These are phyloP conservation scores for Xylaria arbuscula DNA, from an alignment of 2,329 filamentous ascomycete species.

Conservation along the genomic window DNA sequence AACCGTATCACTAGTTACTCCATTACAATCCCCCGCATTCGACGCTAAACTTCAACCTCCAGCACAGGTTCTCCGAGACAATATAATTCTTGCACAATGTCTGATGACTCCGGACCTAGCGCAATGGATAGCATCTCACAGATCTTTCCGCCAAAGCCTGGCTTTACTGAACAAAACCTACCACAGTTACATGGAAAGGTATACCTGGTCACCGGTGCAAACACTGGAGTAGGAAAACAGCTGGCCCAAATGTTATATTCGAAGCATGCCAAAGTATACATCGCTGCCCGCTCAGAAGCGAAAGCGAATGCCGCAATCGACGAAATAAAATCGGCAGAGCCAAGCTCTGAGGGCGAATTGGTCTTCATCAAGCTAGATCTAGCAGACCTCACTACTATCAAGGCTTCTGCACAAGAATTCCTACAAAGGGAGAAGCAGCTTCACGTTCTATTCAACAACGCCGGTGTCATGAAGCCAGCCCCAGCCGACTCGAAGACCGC, in stretches of 20 bases:
- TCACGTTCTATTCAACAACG: slow-evolving; percentile 55
- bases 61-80: not conserved
- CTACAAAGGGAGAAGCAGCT: slow-evolving; percentile 50
- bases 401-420: slow-evolving; percentile 52
- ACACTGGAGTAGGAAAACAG: slow-evolving; percentile 54
- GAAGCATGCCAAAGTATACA: slow-evolving; percentile 57
- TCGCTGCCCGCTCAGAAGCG: slow-evolving; percentile 54
- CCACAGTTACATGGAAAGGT: slow-evolving; percentile 28
- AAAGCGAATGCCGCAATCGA: slow-evolving; percentile 54
- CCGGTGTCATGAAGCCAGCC: slow-evolving; percentile 47
- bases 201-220: slow-evolving; percentile 34
- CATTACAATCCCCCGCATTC: not conserved
- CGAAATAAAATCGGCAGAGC: slow-evolving; percentile 48
- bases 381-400: slow-evolving; percentile 52
- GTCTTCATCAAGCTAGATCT: slow-evolving; percentile 53
- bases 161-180: slow-evolving; percentile 23
- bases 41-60: not conserved
- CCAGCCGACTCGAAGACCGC: slow-evolving; percentile 38
- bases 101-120: slow-evolving; percentile 7
- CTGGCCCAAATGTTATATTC: slow-evolving; percentile 54
- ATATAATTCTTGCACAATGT: slow-evolving; percentile 8
- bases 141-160: slow-evolving; percentile 26
- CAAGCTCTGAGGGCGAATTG: slow-evolving; percentile 45
- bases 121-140: slow-evolving; percentile 22
- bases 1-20: not conserved